Conservation (phyloP, 2,329 filamentous ascomycete species). For the Cercospora zeae-maydis region DNA sequence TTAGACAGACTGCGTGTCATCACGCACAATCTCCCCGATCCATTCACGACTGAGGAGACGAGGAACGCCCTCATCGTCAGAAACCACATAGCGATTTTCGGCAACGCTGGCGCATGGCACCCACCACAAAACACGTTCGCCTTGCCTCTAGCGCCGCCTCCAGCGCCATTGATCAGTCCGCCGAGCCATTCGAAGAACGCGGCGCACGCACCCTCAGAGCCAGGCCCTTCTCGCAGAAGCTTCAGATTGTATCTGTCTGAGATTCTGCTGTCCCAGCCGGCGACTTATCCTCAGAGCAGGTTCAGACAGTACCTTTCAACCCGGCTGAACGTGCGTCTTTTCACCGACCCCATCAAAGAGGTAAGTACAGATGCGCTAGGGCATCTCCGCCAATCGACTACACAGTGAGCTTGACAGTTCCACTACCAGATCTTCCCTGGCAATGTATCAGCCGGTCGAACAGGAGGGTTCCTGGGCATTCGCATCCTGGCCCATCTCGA, state of each 20-base stretch:
- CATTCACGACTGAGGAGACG: background rate
- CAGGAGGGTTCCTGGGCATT: background rate
- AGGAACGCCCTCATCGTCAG: background rate
- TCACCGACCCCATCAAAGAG: background rate
- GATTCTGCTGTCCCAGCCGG: background rate
- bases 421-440: constrained; percentile 4
- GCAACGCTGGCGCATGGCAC: background rate
- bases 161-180: background rate
- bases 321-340: background rate
- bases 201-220: too few species aligned
- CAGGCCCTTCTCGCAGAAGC: background rate
- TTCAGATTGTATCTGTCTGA: background rate
- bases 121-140: background rate
- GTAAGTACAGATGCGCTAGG: background rate
- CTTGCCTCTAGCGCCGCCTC: background rate
- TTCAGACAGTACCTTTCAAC: background rate
- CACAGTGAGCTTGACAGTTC: background rate
- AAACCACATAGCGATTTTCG: background rate
- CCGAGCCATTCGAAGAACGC: too few species aligned
- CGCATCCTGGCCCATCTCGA: background rate
- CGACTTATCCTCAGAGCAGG: background rate
- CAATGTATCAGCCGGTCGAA: background rate
- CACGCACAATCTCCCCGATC: background rate
- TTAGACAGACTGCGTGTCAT: background rate
- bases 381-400: background rate